Conservation (phyloP, 768 basidiomycete genomes). For the Royoungia palumana region DNA sequence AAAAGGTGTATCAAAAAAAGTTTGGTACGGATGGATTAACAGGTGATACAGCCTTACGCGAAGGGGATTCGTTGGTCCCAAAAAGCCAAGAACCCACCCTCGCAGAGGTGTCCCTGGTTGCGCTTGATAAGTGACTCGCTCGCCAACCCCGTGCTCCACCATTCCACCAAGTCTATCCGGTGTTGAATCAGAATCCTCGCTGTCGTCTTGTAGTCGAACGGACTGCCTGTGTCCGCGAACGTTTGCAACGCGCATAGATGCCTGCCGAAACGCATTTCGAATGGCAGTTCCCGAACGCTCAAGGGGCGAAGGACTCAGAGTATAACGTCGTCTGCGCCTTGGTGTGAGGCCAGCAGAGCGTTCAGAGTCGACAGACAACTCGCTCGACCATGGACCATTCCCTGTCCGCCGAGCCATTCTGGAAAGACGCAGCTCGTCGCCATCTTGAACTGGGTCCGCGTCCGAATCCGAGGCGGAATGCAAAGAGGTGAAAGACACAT, state of each 20-base stretch:
- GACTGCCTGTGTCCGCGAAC: constrained; percentile 47
- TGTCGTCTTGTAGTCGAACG: no score
- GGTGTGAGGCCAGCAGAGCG: constrained; percentile 39
- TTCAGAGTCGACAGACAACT: constrained; percentile 45
- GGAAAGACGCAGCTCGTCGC: constrained; percentile 59
- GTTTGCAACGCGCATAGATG: constrained; percentile 81
- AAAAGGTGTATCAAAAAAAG: neutral
- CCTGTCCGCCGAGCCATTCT: constrained; percentile 37
- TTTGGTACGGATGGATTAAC: no score
- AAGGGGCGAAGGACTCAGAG: constrained; percentile 48
- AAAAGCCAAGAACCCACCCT: constrained; percentile 73
- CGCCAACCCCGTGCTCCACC: no score
- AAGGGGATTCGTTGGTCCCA: constrained; percentile 66
- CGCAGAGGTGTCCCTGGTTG: constrained; percentile 51
- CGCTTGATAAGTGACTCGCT: constrained; percentile 15
- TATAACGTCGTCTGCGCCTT: constrained; percentile 38
- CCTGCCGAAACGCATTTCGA: constrained; percentile 55
- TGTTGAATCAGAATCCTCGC: no score
- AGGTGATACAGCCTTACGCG: constrained; percentile 53
- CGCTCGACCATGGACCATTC: constrained; percentile 23
- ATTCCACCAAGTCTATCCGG: no score
- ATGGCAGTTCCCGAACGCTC: constrained; percentile 60
- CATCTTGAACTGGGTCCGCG: constrained; percentile 47
- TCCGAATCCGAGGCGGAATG: constrained; percentile 33
- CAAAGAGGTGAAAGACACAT: constrained; percentile 53